Evolutionary conservation across 2,329 filamentous ascomycete genomes (phyloP), one percentile per base, ranked within the genome.

Genomic region (Ploettnerulaceae sp.): DNA sequence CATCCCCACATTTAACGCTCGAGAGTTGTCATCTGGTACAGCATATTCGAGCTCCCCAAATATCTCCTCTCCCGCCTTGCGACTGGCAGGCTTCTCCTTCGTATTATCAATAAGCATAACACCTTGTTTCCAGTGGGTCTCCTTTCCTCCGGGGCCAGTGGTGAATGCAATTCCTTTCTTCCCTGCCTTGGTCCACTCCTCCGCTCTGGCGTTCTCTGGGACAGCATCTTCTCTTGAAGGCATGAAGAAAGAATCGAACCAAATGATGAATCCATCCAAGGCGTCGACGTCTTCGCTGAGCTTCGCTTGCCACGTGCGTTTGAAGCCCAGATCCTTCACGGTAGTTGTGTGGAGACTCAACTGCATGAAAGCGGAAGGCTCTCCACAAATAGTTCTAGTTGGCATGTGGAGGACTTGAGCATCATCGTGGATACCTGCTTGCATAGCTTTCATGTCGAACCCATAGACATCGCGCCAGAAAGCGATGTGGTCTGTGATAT

Each of bases 401-500:
- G 83, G 79, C 68, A 89, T 81, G 52, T 82, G 73, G 49, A 89
- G 78, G 49, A 95, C 79, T 49, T 90, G 75, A n/a, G 83, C 82
- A 60, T 95, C 89, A 51, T 91, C 82, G 60, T 85, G 81, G 48
- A 91, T 88, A 29, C 83, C 82, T 35, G 82, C 76, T 61, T 89
- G 82, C 91, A 97, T 96, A 53, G 86, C 81, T 58, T 79, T 81
- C 86, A 96, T 95, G 63, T 94, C 83, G 68, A 97, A 97, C 39
- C 90, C 91, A 66, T 97, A 96, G 4, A 97, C 86, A 59, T 93
- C 81, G 54, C 84, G 77, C 91, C 91, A 97, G 71, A 91, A 96
- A 15, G 79, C 72, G 53, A 93, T 77, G 65, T 86, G 82, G 47
- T 93, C 87, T 14, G 79, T 73, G 45, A 93, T 73, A 64, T 88